These are phyloP conservation scores for Hibiscus tridactylites DNA, from an alignment of 345 rosid genomes.

Conservation along the genomic window DNA sequence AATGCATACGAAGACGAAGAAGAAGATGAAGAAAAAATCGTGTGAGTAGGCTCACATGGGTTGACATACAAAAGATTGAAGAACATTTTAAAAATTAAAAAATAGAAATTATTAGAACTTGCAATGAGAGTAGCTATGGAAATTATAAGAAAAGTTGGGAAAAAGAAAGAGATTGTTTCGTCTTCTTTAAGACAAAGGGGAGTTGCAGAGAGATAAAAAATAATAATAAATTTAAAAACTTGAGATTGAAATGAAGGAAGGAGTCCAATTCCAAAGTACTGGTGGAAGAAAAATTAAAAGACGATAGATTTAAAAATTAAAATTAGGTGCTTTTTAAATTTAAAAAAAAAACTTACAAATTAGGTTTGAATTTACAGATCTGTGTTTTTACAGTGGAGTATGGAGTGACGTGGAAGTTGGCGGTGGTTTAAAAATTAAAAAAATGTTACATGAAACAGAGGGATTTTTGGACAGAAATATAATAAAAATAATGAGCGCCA, in stretches of 20 bases:
- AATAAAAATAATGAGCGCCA: conserved; percentile 41
- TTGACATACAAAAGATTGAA: conserved; percentile 36
- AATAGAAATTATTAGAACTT: background rate
- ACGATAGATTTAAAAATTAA: background rate
- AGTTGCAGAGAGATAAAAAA: conserved; percentile 34
- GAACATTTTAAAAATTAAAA: conserved; percentile 20
- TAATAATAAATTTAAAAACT: background rate
- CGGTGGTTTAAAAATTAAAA: conserved; percentile 10
- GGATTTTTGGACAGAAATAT: conserved; percentile 25
- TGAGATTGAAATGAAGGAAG: conserved; percentile 15
- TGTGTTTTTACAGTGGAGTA: background rate
- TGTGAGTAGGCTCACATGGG: conserved; percentile 89
- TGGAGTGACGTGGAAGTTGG: conserved; percentile 17
- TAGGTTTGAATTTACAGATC: background rate
- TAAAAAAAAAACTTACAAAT: too few species aligned
- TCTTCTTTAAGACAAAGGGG: conserved; percentile 58
- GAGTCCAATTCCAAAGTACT: background rate
- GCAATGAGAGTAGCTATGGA: conserved; percentile 12
- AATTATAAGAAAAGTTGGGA: conserved; percentile 16
- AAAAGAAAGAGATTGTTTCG: conserved; percentile 41
- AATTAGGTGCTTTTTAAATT: too few species aligned
- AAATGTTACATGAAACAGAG: conserved; percentile 3
- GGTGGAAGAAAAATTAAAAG: conserved; percentile 8
- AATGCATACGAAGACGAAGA: conserved; percentile 9
- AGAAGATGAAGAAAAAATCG: conserved; percentile 30